Percentiles rank a stretch among this genome's conserved stretches.
These are phyloP conservation scores for Paracoccidioides brasiliensis DNA, from an alignment of 2,329 filamentous ascomycete species.

Conservation along the genomic window DNA sequence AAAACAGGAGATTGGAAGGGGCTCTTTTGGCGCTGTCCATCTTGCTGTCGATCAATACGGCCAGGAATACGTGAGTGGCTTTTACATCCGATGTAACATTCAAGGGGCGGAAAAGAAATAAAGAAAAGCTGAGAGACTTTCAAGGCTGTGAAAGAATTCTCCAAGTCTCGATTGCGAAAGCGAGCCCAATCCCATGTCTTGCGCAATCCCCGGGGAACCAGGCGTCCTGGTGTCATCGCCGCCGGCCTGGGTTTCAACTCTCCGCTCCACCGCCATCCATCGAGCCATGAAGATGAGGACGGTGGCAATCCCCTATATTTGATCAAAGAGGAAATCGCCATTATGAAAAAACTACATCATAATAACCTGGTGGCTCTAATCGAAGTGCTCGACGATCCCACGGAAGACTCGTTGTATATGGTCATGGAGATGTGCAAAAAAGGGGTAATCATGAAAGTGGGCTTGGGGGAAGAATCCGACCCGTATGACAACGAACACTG, in stretches of 20 bases:
- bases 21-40: slow-evolving; percentile 90
- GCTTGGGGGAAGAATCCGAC: slow-evolving; percentile 65
- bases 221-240: slow-evolving; percentile 40
- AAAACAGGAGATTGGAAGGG: slow-evolving; percentile 87
- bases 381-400: slow-evolving; percentile 88
- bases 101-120: not conserved
- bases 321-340: slow-evolving; percentile 91
- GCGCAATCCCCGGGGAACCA: slow-evolving; percentile 44
- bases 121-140: not conserved
- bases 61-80: slow-evolving; percentile 66
- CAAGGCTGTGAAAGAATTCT: slow-evolving; percentile 95
- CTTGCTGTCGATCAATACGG: slow-evolving; percentile 81
- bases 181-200: slow-evolving; percentile 83
- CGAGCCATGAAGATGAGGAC: slow-evolving; percentile 37
- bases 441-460: slow-evolving; percentile 92
- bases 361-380: slow-evolving; percentile 85
- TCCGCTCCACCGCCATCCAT: slow-evolving; percentile 49
- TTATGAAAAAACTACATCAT: slow-evolving; percentile 98
- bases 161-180: slow-evolving; percentile 78
- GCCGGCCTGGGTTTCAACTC: slow-evolving; percentile 47
- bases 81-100: not conserved
- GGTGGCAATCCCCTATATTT: slow-evolving; percentile 64
- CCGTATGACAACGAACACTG: slow-evolving; percentile 75
- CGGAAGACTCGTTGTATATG: slow-evolving; percentile 95
- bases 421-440: slow-evolving; percentile 99